Conservation (phyloP, 306 rosid genomes). For the Vachellia pachyceras region DNA sequence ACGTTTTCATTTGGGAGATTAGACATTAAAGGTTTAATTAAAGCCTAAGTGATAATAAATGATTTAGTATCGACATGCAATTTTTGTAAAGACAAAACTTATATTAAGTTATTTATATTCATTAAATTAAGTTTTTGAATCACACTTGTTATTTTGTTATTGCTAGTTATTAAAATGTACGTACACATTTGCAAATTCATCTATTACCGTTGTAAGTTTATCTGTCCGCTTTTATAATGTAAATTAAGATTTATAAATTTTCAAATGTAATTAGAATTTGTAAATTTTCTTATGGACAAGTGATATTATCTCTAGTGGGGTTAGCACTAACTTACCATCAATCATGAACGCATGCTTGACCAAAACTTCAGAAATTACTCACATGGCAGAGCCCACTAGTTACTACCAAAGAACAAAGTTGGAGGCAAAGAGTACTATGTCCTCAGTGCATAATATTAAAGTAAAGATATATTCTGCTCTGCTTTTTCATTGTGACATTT, state of each 20-base stretch:
- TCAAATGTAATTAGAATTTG: too few species aligned
- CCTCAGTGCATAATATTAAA: neutral
- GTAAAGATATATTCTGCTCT: neutral
- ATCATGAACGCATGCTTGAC: constrained; percentile 32
- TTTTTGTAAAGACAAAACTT: neutral
- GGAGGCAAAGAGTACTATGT: constrained; percentile 2
- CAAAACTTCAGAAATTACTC: constrained; percentile 32
- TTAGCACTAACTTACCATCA: constrained; percentile 29
- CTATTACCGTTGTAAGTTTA: too few species aligned
- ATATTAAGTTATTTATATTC: too few species aligned
- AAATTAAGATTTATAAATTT: too few species aligned
- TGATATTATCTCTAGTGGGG: constrained; percentile 16
- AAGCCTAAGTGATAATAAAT: neutral
- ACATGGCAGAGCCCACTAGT: constrained; percentile 36
- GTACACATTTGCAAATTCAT: too few species aligned
- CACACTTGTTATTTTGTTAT: too few species aligned
- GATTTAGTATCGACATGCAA: neutral
- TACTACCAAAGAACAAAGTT: constrained; percentile 29
- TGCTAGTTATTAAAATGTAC: too few species aligned
- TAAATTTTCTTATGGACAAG: neutral
- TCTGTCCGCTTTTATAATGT: too few species aligned
- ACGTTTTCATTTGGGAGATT: neutral
- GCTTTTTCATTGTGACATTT: neutral
- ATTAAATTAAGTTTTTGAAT: too few species aligned
- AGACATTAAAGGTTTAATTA: neutral